Conservation (phyloP, 1,139 yeast genomes). For the Candida freyschussii region DNA sequence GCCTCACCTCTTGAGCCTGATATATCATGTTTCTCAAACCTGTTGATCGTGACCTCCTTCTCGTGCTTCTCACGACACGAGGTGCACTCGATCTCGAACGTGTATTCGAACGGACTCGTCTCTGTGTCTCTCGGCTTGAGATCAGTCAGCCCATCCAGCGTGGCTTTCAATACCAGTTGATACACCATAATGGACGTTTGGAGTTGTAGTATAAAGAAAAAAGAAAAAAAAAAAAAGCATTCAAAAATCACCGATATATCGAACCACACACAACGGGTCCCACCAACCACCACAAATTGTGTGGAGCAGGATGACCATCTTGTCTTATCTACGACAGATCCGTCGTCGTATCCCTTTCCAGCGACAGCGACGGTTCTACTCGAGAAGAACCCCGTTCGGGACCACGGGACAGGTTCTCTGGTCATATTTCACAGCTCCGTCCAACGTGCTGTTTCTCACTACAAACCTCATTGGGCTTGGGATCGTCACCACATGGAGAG, state of each 20-base stretch:
- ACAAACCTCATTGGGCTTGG: slow-evolving; percentile 19
- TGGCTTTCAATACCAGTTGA: slow-evolving; percentile 53
- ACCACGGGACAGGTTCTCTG: slow-evolving; percentile 10
- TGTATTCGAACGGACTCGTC: slow-evolving; percentile 63
- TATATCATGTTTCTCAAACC: slow-evolving; percentile 49
- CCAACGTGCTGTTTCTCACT: slow-evolving; percentile 18
- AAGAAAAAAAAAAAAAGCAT: too few species aligned
- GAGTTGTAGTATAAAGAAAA: too few species aligned
- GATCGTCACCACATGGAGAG: slow-evolving; percentile 17
- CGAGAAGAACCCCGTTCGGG: background rate
- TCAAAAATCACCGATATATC: background rate
- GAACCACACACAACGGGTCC: too few species aligned
- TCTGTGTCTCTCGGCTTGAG: slow-evolving; percentile 61
- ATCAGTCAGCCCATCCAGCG: slow-evolving; percentile 57
- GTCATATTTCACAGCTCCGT: slow-evolving; percentile 23
- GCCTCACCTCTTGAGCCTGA: slow-evolving; percentile 80
- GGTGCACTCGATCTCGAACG: slow-evolving; percentile 70
- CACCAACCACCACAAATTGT: too few species aligned
- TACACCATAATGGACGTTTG: too few species aligned
- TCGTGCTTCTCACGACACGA: slow-evolving; percentile 75
- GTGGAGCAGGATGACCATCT: too few species aligned
- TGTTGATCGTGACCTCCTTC: slow-evolving; percentile 68
- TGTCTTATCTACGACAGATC: too few species aligned
- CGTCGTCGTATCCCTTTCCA: too few species aligned
- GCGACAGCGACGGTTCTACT: too few species aligned